Conservation (phyloP, 768 basidiomycete genomes). For the Strobilomyces echinocephalus region DNA sequence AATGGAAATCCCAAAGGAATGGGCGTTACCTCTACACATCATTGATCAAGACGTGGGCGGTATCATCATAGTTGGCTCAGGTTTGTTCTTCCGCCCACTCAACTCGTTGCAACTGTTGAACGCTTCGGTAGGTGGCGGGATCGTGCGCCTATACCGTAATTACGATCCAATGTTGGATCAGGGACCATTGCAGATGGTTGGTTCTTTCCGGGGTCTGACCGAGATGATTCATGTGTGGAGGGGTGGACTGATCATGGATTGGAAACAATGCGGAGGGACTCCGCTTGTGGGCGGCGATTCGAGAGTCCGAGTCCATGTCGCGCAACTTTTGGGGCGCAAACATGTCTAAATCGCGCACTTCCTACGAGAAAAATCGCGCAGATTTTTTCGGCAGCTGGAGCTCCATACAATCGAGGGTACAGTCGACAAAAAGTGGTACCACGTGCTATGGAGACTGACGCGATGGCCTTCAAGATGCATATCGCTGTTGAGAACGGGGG, state of each 20-base stretch:
- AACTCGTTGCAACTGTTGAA: neutral
- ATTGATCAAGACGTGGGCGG: constrained; percentile 96
- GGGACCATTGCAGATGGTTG: constrained; percentile 84
- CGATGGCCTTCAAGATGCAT: too few relatives aligned
- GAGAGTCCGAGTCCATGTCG: too few relatives aligned
- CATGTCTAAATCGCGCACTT: too few relatives aligned
- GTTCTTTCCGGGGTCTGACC: constrained; percentile 84
- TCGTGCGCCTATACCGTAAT: constrained; percentile 87
- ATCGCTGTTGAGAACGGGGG: too few relatives aligned
- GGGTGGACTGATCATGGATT: constrained; percentile 84
- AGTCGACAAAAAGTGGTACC: too few relatives aligned
- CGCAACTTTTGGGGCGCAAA: too few relatives aligned
- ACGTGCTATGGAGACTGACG: too few relatives aligned
- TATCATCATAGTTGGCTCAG: constrained; percentile 81
- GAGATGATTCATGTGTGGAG: constrained; percentile 72
- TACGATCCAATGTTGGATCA: constrained; percentile 74
- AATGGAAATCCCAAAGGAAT: constrained; percentile 84
- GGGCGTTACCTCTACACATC: constrained; percentile 82
- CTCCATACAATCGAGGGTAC: too few relatives aligned
- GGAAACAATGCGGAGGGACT: constrained; percentile 85
- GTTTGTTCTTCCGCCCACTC: constrained; percentile 39
- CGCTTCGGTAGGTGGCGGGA: constrained; percentile 71
- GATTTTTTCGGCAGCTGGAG: too few relatives aligned
- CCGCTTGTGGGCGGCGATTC: constrained; percentile 91
- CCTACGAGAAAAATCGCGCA: too few relatives aligned